Evolutionary conservation across 805 yeast genomes (phyloP).

Genomic region (Wickerhamomyces rabaulensis): DNA sequence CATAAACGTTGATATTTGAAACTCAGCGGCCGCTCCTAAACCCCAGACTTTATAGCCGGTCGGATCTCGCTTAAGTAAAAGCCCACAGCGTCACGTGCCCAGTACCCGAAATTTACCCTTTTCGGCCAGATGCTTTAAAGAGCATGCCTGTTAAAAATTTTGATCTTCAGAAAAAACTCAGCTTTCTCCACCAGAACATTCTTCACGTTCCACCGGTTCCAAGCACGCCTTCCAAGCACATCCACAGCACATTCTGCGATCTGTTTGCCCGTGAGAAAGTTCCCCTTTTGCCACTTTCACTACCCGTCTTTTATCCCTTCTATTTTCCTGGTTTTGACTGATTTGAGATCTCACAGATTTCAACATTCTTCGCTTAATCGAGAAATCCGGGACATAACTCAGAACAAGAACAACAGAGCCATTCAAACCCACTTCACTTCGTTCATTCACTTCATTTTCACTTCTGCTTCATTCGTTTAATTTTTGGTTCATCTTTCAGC

Average conservation of each 20-base stretch:
- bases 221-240: not conserved
- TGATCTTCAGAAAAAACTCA: not conserved
- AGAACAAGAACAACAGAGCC: not conserved
- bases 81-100: not conserved
- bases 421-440: not conserved
- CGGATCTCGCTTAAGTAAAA: too few relatives aligned
- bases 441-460: not conserved
- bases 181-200: not conserved
- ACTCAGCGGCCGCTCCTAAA: too few relatives aligned
- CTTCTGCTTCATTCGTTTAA: not conserved
- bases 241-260: too few relatives aligned
- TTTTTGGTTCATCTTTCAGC: not conserved
- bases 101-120: not conserved
- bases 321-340: too few relatives aligned
- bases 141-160: too few relatives aligned
- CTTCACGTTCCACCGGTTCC: not conserved
- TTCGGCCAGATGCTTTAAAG: not conserved
- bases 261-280: too few relatives aligned
- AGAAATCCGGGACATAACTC: not conserved
- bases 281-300: too few relatives aligned
- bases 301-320: too few relatives aligned
- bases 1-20: too few relatives aligned
- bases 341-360: not conserved
- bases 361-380: too few relatives aligned
- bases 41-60: too few relatives aligned